Conservation (phyloP, 495 filamentous ascomycete genomes). For the Clohesyomyces aquaticus region DNA sequence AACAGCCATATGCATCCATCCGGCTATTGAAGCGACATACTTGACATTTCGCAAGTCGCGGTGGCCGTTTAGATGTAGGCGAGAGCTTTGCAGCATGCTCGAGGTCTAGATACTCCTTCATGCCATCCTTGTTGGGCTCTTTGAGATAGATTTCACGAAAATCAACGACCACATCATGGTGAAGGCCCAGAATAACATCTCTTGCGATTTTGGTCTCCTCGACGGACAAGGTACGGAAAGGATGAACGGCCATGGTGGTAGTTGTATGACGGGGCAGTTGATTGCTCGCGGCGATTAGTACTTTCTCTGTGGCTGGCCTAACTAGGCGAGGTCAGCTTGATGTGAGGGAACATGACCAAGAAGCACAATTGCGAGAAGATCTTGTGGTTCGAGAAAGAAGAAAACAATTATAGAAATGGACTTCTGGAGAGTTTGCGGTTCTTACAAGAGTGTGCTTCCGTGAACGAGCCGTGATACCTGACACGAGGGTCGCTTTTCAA, state of each 20-base stretch:
- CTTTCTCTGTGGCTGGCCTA: neutral
- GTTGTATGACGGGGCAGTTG: neutral
- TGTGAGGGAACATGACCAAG: neutral
- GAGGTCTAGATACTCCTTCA: conserved; percentile 54
- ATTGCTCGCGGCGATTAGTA: neutral
- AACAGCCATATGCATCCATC: too few relatives aligned
- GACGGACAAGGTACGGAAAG: conserved; percentile 53
- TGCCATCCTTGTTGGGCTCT: conserved; percentile 56
- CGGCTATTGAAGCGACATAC: too few relatives aligned
- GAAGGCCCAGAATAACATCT: conserved; percentile 51
- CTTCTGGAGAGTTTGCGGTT: too few relatives aligned
- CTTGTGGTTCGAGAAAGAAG: too few relatives aligned
- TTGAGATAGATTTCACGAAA: conserved; percentile 59
- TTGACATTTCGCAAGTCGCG: conserved; percentile 60
- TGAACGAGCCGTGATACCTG: too few relatives aligned
- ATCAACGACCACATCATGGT: conserved; percentile 53
- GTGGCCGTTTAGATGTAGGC: conserved; percentile 55
- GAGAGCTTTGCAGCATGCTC: conserved; percentile 55
- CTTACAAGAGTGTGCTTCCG: too few relatives aligned
- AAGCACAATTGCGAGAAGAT: too few relatives aligned
- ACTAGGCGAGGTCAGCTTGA: neutral
- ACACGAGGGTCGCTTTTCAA: too few relatives aligned
- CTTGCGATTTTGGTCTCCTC: conserved; percentile 55
- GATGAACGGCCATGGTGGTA: conserved; percentile 48
- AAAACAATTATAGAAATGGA: too few relatives aligned